Conservation (phyloP, 805 yeast species). For the Candida boidinii region DNA sequence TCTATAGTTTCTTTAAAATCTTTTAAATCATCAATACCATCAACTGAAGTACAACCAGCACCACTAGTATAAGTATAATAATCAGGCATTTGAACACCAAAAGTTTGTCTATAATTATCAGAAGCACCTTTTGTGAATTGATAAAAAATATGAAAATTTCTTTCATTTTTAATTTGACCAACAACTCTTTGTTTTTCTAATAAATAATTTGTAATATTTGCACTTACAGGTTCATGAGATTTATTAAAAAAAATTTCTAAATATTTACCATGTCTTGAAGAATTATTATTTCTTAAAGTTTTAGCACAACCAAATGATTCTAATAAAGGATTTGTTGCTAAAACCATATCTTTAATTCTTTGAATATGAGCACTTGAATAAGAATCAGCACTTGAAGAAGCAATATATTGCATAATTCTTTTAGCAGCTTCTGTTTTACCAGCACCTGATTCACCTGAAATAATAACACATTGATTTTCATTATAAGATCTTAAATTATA, state of each 20-base stretch:
- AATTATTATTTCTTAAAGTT: constrained; percentile 80
- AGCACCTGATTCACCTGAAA: constrained; percentile 96
- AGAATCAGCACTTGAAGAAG: constrained; percentile 72
- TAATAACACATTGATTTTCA: constrained; percentile 94
- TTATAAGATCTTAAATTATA: constrained; percentile 90
- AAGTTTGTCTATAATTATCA: constrained; percentile 70
- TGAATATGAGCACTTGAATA: constrained; percentile 62
- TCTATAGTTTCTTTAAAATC: constrained; percentile 75
- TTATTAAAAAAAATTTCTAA: constrained; percentile 82
- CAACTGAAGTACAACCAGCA: constrained; percentile 79
- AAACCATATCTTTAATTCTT: constrained; percentile 91
- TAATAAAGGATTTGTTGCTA: constrained; percentile 90
- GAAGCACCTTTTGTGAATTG: constrained; percentile 91
- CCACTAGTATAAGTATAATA: constrained; percentile 83
- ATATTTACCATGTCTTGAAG: constrained; percentile 90
- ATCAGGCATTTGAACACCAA: constrained; percentile 92
- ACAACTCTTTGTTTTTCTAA: constrained; percentile 95
- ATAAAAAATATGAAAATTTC: constrained; percentile 95
- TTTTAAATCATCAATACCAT: constrained; percentile 71
- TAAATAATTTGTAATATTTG: constrained; percentile 90
- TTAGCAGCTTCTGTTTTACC: constrained; percentile 98
- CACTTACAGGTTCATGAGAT: constrained; percentile 84
- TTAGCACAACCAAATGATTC: constrained; percentile 94
- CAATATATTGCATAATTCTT: constrained; percentile 94
- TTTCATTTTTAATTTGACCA: constrained; percentile 84